A percentile compares a stretch with the other conserved stretches of the same genome.
Conservation (phyloP, 495 filamentous ascomycete species). For the Lindgomyces ingoldianus region DNA sequence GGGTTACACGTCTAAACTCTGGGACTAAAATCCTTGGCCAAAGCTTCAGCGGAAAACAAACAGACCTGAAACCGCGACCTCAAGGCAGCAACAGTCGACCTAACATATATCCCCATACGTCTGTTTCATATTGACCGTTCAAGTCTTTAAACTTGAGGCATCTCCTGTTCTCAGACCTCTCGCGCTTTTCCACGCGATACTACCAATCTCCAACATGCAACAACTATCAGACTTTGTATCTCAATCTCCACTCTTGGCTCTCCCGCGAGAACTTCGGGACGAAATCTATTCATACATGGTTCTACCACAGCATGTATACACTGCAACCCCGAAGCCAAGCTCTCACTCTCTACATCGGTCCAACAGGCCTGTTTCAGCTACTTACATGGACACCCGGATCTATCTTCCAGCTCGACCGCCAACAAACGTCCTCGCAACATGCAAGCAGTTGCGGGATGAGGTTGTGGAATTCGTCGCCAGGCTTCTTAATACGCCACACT, state of each 20-base stretch:
- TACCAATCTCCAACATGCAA: background rate
- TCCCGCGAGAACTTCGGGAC: constrained; percentile 33
- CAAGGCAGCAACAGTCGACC: background rate
- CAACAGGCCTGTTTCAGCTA: background rate
- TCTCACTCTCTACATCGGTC: background rate
- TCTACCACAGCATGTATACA: constrained; percentile 18
- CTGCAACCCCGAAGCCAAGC: background rate
- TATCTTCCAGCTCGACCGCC: constrained; percentile 17
- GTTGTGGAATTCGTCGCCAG: constrained; percentile 3
- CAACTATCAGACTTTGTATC: background rate
- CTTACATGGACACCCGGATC: constrained; percentile 25
- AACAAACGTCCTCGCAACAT: constrained; percentile 16
- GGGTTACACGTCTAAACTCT: no score
- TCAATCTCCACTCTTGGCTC: constrained; percentile 6
- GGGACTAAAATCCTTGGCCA: no score
- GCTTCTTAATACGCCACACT: background rate
- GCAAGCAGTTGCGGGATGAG: constrained; percentile 23
- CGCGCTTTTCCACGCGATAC: no score
- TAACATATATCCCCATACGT: no score
- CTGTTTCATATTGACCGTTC: no score
- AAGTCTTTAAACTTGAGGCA: no score
- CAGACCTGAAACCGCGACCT: background rate
- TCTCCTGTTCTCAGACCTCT: no score
- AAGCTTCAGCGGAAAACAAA: background rate
- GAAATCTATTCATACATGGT: constrained; percentile 20